A percentile compares a stretch with the other conserved stretches of the same genome.
Evolutionary conservation across 345 rosid genomes (phyloP).

Genomic region (Combretum micranthum): DNA sequence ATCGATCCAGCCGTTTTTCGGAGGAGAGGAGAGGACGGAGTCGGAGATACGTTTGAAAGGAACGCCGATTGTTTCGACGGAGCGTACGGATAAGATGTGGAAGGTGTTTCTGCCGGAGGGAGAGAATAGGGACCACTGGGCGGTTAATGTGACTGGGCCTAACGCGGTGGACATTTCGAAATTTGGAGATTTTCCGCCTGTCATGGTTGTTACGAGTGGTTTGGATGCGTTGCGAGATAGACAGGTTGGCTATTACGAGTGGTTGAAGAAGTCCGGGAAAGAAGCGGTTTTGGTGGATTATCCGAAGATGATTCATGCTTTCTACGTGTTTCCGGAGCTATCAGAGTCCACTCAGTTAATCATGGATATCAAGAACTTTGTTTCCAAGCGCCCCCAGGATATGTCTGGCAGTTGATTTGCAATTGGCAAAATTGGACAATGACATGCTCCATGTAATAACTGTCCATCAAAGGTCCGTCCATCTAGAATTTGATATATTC

Average conservation of each 20-base stretch:
- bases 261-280: conserved; percentile 67
- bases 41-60: conserved; percentile 40
- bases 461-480: too few species aligned
- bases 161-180: conserved; percentile 33
- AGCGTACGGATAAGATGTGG: conserved; percentile 54
- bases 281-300: conserved; percentile 50
- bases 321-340: conserved; percentile 72
- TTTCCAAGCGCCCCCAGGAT: conserved; percentile 5
- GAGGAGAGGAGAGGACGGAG: conserved; percentile 71
- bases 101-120: conserved; percentile 52
- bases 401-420: too few species aligned
- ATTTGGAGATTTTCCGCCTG: conserved; percentile 46
- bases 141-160: conserved; percentile 41
- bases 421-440: too few species aligned
- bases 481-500: too few species aligned
- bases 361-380: conserved; percentile 43
- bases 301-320: conserved; percentile 70
- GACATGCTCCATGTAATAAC: too few species aligned
- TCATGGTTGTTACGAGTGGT: conserved; percentile 45
- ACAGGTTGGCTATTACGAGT: conserved; percentile 59
- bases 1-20: conserved; percentile 75
- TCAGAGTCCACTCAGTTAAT: conserved; percentile 41
- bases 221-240: conserved; percentile 82
- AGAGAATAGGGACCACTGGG: conserved; percentile 45
- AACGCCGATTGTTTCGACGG: conserved; percentile 31